Base-by-base conservation (phyloP, 371 early-diverging fungal species). In the Mucor mucedo region DNA sequence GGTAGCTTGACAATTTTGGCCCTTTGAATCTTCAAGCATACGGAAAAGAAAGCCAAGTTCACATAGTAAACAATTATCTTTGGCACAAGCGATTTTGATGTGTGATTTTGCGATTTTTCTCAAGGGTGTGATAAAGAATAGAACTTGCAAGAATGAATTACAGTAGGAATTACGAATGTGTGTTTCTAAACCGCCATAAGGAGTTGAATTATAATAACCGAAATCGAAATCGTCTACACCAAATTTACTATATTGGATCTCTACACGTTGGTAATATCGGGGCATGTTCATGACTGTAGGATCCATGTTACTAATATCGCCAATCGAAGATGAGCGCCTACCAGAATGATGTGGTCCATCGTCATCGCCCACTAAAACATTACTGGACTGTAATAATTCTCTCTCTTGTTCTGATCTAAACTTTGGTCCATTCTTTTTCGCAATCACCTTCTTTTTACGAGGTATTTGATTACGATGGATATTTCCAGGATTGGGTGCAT, bases 221-320 rank as follows among this genome's bases (percentile, higher is more conserved):
- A 98, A 98, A 71, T 98, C 97, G 74, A 97, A 98, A 79, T 98
- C 98, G 52, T 98, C 97, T 4, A 98, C 90, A 33, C 98, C 98
- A 73, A 97, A 98, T 68, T 89, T 84, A 68, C 87, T 86, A 66
- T 93, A 93, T 60, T 92, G 87, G 72, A 94, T 93, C 60, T 93
- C 91, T 2, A 93, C 89, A 9, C 82, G 83, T n/a, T 84, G 84
- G 70, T 92, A 93, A 60, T 84, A 80, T 42, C 85, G 84, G 35
- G 92, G 91, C 79, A 89, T 79, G 13, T 68, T 73, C 2, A 79
- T 62, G 0, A 80, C 80, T 2, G 77, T 42, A 0, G 79, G 82
- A 52, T 82, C 82, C 2, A 30, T 14, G 1, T 14, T 40, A 10
- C 30, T 10, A 3, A 80, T 13, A 55, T 80, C 80, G 0, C 75